Evolutionary conservation across 805 yeast species (phyloP), one percentile per base, ranked within the genome.

Genomic region (Metschnikowia reukaufii): DNA sequence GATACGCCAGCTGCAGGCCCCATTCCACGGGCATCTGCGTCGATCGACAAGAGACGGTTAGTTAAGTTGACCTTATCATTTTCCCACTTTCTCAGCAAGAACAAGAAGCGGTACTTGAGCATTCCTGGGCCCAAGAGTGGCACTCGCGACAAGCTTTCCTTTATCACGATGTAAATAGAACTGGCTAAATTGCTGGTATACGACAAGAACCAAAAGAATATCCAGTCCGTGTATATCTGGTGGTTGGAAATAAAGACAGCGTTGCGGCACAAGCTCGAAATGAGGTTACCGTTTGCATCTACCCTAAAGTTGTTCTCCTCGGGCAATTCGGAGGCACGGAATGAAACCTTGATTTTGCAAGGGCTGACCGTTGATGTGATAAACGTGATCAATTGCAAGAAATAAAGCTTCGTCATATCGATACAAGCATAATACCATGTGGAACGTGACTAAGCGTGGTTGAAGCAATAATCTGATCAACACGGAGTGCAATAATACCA

Each of bases 201-300:
- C 0, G 87, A 72, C 17, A 87, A 50, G 81, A 88, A 92, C 99
- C 99, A 92, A 45, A 89, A 56, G 57, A 80, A 90, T 9, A 86
- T 74, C 99, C 99, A 92, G 63, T 92, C 99, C 3, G 92, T 82
- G 63, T 92, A 92, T 19, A 92, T 84, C 67, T 91, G 97, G 65
- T 92, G 98, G 62, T 92, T 92, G n/a, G 94, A 81, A 30, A 91
- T 83, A 38, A 85, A 63, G 2, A 92, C 76, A 0, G 87, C 75
- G 33, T 82, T 76, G 17, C 78, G 78, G 6, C 72, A 63, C 36
- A 84, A 57, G 10, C 55, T 48, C 50, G 43, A 50, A 46, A 30
- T 57, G 58, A 58, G 45, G 36, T 58, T 52, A n/a, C 62, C 63
- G 9, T 45, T 57, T 18, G 31, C 36, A 30, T 52, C 56, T 17